Evolutionary conservation across 306 rosid species (phyloP), one percentile per base, ranked within the genome.

Genomic region (Astragalus membranaceus): DNA sequence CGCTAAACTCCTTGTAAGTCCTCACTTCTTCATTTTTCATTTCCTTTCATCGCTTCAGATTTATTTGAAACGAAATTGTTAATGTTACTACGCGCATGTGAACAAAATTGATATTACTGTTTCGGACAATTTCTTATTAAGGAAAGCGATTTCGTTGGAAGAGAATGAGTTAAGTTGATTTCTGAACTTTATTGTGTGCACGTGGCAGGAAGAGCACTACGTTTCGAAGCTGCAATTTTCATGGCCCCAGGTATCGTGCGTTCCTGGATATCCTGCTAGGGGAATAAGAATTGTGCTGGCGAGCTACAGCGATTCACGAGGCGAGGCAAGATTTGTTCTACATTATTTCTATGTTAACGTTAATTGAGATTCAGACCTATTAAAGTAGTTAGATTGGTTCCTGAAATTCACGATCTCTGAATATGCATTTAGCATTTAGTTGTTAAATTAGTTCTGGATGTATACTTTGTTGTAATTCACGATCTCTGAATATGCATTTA

Each of bases 231-330:
- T 91, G 80, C 84, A 80, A 69, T 87, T 87, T 63, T 64, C 90
- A 3, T 94, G 97, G 98, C 98, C 97, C 66, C 96, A 91, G 66
- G 89, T 85, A 5, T 83, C 90, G 10, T 91, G 99, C 63, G 62
- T 85, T 54, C 73, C 92, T 42, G 95, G 88, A 65, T 86, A 76
- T n/a, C n/a, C n/a, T n/a, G n/a, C n/a, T n/a, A n/a, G n/a, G n/a
- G n/a, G n/a, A n/a, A n/a, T n/a, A n/a, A n/a, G n/a, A n/a, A n/a
- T n/a, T n/a, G n/a, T n/a, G n/a, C n/a, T n/a, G n/a, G n/a, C n/a
- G n/a, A n/a, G n/a, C n/a, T n/a, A n/a, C n/a, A n/a, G n/a, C n/a
- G n/a, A n/a, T n/a, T n/a, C n/a, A n/a, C n/a, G n/a, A n/a, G n/a
- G n/a, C n/a, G n/a, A n/a, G n/a, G n/a, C n/a, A n/a, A n/a, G n/a